Percentiles rank a stretch among this genome's conserved stretches.
phyloP scores from a whole-genome alignment of 345 rosid genomes.

The Chamaenerion angustifolium region DNA sequence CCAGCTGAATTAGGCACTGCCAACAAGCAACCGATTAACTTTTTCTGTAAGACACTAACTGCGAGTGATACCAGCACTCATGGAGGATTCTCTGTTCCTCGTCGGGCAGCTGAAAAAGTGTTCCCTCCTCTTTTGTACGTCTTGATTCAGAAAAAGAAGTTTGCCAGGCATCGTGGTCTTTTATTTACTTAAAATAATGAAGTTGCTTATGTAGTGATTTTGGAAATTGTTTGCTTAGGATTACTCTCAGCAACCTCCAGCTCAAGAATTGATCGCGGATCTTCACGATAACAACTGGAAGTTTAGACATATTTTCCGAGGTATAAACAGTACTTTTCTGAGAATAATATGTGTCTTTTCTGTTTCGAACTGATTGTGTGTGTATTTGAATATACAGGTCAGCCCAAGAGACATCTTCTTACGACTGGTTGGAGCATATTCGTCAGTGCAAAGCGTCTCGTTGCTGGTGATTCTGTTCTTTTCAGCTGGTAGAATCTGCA shows the following conservation, averaged over 20 bases:
- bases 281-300: slow-evolving; percentile 43
- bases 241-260: slow-evolving; percentile 29
- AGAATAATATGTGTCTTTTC: too few relatives aligned
- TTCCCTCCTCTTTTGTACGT: slow-evolving; percentile 43
- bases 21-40: slow-evolving; percentile 36
- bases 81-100: slow-evolving; percentile 50
- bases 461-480: slow-evolving; percentile 42
- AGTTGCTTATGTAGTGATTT: too few relatives aligned
- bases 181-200: too few relatives aligned
- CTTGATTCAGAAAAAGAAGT: too few relatives aligned
- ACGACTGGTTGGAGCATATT: slow-evolving; percentile 51
- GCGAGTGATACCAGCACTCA: slow-evolving; percentile 45
- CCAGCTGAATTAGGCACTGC: slow-evolving; percentile 29
- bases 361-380: too few relatives aligned
- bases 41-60: slow-evolving; percentile 40
- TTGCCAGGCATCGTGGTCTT: too few relatives aligned
- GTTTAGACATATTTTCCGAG: slow-evolving; percentile 38
- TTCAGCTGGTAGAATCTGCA: slow-evolving; percentile 23
- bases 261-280: slow-evolving; percentile 37
- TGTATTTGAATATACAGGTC: slow-evolving; percentile 19
- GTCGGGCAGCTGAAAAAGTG: slow-evolving; percentile 46
- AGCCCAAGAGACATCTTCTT: slow-evolving; percentile 45
- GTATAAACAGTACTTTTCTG: slow-evolving; percentile 5
- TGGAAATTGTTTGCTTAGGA: slow-evolving; percentile 14
- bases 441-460: slow-evolving; percentile 40